These are phyloP conservation scores for Delonix regia DNA, from an alignment of 306 rosid genomes.

Conservation along the genomic window DNA sequence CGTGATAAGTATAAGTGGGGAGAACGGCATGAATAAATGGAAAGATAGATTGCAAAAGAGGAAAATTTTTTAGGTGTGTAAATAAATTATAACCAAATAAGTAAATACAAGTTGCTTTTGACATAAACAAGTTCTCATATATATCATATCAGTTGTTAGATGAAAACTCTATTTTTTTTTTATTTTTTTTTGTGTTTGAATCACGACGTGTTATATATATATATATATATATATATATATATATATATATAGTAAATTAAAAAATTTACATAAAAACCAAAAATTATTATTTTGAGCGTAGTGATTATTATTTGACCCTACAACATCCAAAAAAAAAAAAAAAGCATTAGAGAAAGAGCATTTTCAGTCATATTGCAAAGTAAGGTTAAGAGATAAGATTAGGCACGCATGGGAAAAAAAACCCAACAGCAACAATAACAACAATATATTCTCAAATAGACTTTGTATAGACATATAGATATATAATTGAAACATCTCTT, in stretches of 20 bases:
- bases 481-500: conserved; percentile 44
- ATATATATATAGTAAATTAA: too few species aligned
- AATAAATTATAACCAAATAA: too few species aligned
- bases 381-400: conserved; percentile 59
- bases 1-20: conserved; percentile 44
- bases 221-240: too few species aligned
- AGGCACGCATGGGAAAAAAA: conserved; percentile 66
- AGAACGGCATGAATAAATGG: conserved; percentile 85
- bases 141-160: too few species aligned
- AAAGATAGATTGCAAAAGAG: conserved; percentile 40
- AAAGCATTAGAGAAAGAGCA: background rate
- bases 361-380: conserved; percentile 29
- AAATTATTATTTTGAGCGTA: background rate
- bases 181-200: too few species aligned
- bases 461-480: conserved; percentile 33
- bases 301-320: background rate
- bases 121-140: too few species aligned
- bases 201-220: too few species aligned
- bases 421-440: conserved; percentile 48
- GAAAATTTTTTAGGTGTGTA: conserved; percentile 16
- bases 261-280: too few species aligned
- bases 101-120: too few species aligned
- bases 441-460: conserved; percentile 54
- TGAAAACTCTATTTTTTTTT: too few species aligned
- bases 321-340: background rate